Conservation (phyloP, 2,329 filamentous ascomycete genomes). For the Alternaria infectoria region DNA sequence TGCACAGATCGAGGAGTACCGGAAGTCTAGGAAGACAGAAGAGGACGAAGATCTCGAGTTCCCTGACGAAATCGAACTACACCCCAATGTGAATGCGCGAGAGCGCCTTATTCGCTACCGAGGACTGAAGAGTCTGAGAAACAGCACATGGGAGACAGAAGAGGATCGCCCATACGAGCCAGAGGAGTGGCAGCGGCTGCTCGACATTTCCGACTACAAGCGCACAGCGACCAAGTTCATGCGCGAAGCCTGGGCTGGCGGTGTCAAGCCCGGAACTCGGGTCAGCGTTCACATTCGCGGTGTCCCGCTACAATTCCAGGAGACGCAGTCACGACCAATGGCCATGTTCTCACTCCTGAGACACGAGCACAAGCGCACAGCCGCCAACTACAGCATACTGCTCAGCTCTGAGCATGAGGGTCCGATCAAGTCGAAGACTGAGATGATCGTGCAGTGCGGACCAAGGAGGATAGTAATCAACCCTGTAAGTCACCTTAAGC, state of each 20-base stretch:
- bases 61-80: slow-evolving; percentile 94
- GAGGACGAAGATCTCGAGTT: slow-evolving; percentile 92
- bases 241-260: slow-evolving; percentile 86
- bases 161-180: slow-evolving; percentile 89
- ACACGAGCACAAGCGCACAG: slow-evolving; percentile 92
- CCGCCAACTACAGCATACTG: slow-evolving; percentile 84
- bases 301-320: slow-evolving; percentile 61
- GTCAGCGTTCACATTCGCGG: slow-evolving; percentile 78
- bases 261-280: slow-evolving; percentile 80
- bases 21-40: slow-evolving; percentile 77
- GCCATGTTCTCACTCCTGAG: slow-evolving; percentile 85
- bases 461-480: slow-evolving; percentile 86
- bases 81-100: slow-evolving; percentile 82
- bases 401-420: slow-evolving; percentile 76
- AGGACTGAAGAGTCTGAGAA: slow-evolving; percentile 88
- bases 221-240: slow-evolving; percentile 77
- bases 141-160: slow-evolving; percentile 85
- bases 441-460: slow-evolving; percentile 89
- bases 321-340: slow-evolving; percentile 64
- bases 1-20: slow-evolving; percentile 80
- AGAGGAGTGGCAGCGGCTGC: slow-evolving; percentile 83
- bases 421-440: slow-evolving; percentile 89
- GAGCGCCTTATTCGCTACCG: slow-evolving; percentile 87
- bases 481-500: slow-evolving; percentile 55
- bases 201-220: slow-evolving; percentile 90